phyloP scores from a whole-genome alignment of 345 rosid genomes.

The Pugionium cornutum region DNA sequence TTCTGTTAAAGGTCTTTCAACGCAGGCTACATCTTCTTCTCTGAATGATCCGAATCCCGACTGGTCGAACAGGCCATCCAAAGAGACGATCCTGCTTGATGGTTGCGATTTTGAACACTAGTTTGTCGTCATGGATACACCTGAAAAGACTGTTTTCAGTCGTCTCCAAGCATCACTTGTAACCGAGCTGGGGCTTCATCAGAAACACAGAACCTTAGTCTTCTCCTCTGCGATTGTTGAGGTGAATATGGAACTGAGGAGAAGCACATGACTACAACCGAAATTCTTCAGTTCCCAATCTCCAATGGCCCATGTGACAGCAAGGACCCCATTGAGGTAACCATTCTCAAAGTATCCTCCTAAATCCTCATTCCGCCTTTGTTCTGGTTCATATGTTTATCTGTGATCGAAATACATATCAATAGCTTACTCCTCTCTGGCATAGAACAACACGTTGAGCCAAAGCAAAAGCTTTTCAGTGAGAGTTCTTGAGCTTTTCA shows the following conservation, averaged over 20 bases:
- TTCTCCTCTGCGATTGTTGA: constrained; percentile 45
- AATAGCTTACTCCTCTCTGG: constrained; percentile 53
- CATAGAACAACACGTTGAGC: constrained; percentile 85
- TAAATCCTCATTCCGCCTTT: constrained; percentile 56
- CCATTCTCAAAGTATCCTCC: constrained; percentile 69
- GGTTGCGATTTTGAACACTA: constrained; percentile 95
- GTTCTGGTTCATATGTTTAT: constrained; percentile 59
- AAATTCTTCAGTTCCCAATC: constrained; percentile 68
- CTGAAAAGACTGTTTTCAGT: constrained; percentile 32
- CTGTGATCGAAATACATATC: constrained; percentile 83
- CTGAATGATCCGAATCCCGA: constrained; percentile 74
- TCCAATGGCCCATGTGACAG: constrained; percentile 80
- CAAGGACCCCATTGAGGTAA: constrained; percentile 72
- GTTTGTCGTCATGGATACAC: constrained; percentile 82
- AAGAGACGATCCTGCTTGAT: constrained; percentile 84
- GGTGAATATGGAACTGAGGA: constrained; percentile 62
- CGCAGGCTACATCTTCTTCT: constrained; percentile 59
- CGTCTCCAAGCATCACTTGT: constrained; percentile 38
- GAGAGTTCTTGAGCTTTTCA: constrained; percentile 61
- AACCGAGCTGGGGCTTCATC: constrained; percentile 53
- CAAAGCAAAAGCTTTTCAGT: constrained; percentile 65
- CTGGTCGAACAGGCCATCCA: constrained; percentile 72
- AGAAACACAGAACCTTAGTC: constrained; percentile 62
- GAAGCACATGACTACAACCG: constrained; percentile 70
- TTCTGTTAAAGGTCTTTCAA: constrained; percentile 45